Evolutionary conservation across 139 green algal species (phyloP).

Genomic region (Closterium sp.): DNA sequence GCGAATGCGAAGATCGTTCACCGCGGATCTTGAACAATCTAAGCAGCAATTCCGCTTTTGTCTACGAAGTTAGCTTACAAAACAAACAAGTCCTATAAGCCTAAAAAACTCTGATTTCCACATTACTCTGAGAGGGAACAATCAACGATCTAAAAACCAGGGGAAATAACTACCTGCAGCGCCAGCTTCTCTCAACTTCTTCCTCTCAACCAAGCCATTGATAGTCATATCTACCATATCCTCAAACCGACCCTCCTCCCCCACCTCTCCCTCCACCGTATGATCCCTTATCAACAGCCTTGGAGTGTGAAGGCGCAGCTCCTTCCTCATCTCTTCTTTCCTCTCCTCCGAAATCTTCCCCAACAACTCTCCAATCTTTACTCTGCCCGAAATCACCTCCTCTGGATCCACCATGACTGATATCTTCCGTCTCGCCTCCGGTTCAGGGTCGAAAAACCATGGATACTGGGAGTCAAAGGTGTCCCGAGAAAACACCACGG

Average conservation of each 20-base stretch:
- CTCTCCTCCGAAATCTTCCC: neutral
- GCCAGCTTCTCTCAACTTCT: neutral
- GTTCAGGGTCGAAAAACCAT: neutral
- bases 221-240: neutral
- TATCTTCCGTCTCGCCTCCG: neutral
- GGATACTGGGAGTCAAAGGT: neutral
- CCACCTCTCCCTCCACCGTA: neutral
- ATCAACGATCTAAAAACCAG: too few species aligned
- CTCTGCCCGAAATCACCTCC: neutral
- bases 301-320: neutral
- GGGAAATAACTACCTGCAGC: neutral
- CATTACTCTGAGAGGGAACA: too few species aligned
- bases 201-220: neutral
- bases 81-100: neutral
- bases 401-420: neutral
- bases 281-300: neutral
- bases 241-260: neutral
- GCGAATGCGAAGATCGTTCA: too few species aligned
- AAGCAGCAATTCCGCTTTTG: too few species aligned
- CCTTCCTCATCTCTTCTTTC: neutral
- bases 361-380: neutral
- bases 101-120: neutral
- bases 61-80: too few species aligned
- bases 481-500: neutral
- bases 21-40: too few species aligned